Base-by-base conservation (phyloP, 352 stramenopile species). In the Pythium rishiriense region DNA sequence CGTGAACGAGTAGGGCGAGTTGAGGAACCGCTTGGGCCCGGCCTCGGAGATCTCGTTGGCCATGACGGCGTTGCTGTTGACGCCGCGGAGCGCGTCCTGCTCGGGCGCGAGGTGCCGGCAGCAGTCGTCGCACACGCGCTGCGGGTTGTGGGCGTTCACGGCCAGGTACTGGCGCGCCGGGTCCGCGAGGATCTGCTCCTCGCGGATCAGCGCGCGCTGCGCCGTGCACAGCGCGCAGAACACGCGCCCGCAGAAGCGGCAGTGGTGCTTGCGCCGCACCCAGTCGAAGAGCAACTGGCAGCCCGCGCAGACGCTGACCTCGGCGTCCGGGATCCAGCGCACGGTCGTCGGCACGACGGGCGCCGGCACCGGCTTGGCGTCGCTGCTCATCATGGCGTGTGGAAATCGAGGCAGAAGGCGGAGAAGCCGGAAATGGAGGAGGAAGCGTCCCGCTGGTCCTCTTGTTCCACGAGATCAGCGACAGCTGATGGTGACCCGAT, bases 211-310 rank as follows among this genome's bases (percentile, higher is more conserved):
- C 37, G 80, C 87, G 53, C 83, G 83, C 45, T 84, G 77, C 25
- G 72, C 52, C 29, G 84, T 94, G 69, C 85, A 96, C 19, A 87
- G 31, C 28, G 86, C 83, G 55, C 85, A 94, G 62, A 93, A 94
- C 9, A 96, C 78, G 37, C 83, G 79, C 11, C 87, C 87, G 55
- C 69, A 70, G 33, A 42, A 68, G 54, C 91, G 78, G 75, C 91
- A 97, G 72, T 97, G 88, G 67, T 98, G 91, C 56, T 94, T 93
- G 62, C 87, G 87, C 8, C 87, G 87, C 65, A 93, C 78, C 87
- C 87, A 96, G 73, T 96, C 87, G 68, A 96, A 96, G 56, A 93
- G 74, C 53, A 94, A 75, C 39, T 91, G 79, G 46, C 87, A 96
- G 56, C 79, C 74, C 41, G 76, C 76, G 74, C 87, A 96, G 33